Percentiles rank a stretch among this genome's conserved stretches.
phyloP scores from a whole-genome alignment of 495 filamentous ascomycete species.

The Hypoxylon fragiforme region DNA sequence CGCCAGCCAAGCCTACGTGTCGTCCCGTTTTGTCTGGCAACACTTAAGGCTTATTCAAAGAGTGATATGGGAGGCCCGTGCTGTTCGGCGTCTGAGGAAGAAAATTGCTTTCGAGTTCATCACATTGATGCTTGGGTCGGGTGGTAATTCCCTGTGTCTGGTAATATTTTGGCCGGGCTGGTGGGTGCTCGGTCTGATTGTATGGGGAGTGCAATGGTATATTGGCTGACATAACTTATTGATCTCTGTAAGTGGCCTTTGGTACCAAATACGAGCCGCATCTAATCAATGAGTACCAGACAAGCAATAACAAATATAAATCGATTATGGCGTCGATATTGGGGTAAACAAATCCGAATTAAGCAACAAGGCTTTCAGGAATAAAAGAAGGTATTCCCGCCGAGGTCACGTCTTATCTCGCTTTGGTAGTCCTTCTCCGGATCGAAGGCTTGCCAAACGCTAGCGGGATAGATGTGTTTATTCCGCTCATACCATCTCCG shows the following conservation, averaged over 20 bases:
- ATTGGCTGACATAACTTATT: neutral
- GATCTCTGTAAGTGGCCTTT: neutral
- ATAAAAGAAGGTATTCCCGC: constrained; percentile 95
- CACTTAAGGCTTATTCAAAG: constrained; percentile 7
- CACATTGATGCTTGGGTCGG: constrained; percentile 45
- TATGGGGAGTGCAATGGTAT: neutral
- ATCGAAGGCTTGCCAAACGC: constrained; percentile 94
- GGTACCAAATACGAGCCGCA: neutral
- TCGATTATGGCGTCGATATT: neutral
- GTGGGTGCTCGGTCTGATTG: constrained; percentile 40
- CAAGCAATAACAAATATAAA: neutral
- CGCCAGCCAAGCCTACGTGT: constrained; percentile 23
- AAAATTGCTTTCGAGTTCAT: constrained; percentile 51
- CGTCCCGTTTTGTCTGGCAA: constrained; percentile 12
- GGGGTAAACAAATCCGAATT: neutral
- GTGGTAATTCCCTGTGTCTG: constrained; percentile 44
- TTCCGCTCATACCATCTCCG: constrained; percentile 94
- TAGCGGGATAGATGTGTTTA: constrained; percentile 97
- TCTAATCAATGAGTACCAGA: neutral
- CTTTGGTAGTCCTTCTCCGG: constrained; percentile 81
- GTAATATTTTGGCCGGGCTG: constrained; percentile 57
- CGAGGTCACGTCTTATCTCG: constrained; percentile 77
- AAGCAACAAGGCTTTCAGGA: constrained; percentile 37
- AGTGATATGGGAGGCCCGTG: constrained; percentile 39
- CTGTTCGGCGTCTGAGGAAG: constrained; percentile 38